Evolutionary conservation across 345 rosid genomes (phyloP).

Genomic region (thale cress (Arabidopsis thaliana)): DNA sequence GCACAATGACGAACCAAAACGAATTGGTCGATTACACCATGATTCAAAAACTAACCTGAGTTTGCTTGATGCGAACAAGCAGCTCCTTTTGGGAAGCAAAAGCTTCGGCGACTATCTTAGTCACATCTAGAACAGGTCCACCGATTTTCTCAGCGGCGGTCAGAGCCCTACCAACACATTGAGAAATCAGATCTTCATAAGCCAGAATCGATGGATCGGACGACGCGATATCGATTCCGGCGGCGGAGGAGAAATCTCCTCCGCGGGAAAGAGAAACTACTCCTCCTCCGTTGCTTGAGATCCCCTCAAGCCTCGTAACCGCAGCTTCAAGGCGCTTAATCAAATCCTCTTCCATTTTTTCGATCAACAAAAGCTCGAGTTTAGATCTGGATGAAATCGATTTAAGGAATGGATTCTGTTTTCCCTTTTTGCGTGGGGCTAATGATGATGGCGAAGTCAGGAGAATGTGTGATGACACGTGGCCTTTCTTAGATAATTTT

Average conservation of each 20-base stretch:
- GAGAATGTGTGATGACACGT: constrained; percentile 50
- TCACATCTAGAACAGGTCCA: constrained; percentile 77
- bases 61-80: constrained; percentile 68
- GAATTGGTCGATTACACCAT: not conserved
- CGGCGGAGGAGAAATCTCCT: constrained; percentile 32
- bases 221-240: constrained; percentile 32
- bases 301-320: constrained; percentile 71
- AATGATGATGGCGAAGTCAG: constrained; percentile 23
- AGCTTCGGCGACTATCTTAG: constrained; percentile 71
- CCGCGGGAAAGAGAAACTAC: constrained; percentile 39
- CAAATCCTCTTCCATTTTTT: constrained; percentile 76
- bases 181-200: constrained; percentile 66
- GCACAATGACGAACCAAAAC: constrained; percentile 12
- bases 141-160: constrained; percentile 88
- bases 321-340: constrained; percentile 80
- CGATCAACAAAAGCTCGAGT: constrained; percentile 5
- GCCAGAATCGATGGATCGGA: constrained; percentile 83
- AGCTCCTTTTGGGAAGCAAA: constrained; percentile 69
- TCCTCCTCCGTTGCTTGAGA: constrained; percentile 51
- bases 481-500: constrained; percentile 28
- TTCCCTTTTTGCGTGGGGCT: constrained; percentile 3
- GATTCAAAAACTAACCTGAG: constrained; percentile 52
- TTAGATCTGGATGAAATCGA: constrained; percentile 35
- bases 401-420: constrained; percentile 15
- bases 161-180: constrained; percentile 62